A percentile compares a stretch with the other conserved stretches of the same genome.
phyloP scores from a whole-genome alignment of 2,329 filamentous ascomycete genomes.

The Malbranchea cinnamomea region DNA sequence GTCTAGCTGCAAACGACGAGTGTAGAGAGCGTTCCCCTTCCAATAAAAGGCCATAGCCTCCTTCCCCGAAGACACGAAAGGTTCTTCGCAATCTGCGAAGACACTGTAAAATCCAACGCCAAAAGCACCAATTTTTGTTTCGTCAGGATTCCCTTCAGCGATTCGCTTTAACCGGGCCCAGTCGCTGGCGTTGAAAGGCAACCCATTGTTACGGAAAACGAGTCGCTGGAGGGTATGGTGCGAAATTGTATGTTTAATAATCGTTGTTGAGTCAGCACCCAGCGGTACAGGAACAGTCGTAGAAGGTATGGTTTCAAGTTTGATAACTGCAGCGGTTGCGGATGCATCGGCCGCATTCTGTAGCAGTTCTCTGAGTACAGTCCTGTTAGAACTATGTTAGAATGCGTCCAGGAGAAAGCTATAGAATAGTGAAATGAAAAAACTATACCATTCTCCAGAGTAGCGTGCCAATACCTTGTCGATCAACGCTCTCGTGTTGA shows the following conservation, averaged over 20 bases:
- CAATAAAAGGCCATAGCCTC: conserved; percentile 98
- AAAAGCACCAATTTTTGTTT: conserved; percentile 97
- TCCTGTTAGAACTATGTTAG: conserved; percentile 22
- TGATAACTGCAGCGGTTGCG: conserved; percentile 75
- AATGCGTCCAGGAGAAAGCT: conserved; percentile 3
- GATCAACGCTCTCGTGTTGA: conserved; percentile 90
- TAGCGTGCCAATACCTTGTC: conserved; percentile 96
- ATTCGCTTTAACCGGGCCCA: conserved; percentile 92
- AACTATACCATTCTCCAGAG: conserved; percentile 72
- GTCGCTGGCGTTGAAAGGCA: conserved; percentile 75
- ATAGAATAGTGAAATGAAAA: background rate
- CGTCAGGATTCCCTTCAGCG: conserved; percentile 96
- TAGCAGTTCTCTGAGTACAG: conserved; percentile 73
- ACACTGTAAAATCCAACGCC: conserved; percentile 98
- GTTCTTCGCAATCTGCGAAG: conserved; percentile 94
- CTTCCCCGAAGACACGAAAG: conserved; percentile 82
- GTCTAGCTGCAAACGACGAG: conserved; percentile 64
- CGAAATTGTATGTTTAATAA: conserved; percentile 67
- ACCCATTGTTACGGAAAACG: conserved; percentile 85
- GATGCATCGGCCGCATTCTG: conserved; percentile 98
- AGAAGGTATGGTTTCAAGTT: conserved; percentile 82
- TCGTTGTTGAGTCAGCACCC: conserved; percentile 50
- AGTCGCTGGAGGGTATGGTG: conserved; percentile 77
- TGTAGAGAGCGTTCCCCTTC: conserved; percentile 97
- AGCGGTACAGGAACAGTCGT: conserved; percentile 54